phyloP scores from a whole-genome alignment of 1,284 basidiomycete genomes.

The Cryptococcus hybrid region DNA sequence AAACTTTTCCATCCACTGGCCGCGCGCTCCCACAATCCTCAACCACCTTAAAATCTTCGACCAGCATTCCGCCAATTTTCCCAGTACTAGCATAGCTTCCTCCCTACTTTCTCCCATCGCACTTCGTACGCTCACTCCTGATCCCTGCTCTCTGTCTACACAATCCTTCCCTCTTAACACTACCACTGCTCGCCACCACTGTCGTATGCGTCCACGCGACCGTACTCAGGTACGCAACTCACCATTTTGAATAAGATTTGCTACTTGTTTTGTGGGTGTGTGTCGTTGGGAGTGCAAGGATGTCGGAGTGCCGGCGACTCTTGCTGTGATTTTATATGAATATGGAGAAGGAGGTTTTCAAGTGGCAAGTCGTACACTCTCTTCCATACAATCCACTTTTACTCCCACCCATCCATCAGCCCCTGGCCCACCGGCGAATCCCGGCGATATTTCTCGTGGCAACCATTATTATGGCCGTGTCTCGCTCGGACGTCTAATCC shows the following conservation, averaged over 20 bases:
- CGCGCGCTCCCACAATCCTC: background rate
- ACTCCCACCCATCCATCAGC: background rate
- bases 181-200: too few relatives aligned
- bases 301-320: slow-evolving; percentile 12
- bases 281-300: slow-evolving; percentile 5
- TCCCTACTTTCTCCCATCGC: too few relatives aligned
- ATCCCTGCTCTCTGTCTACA: background rate
- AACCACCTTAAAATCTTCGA: background rate
- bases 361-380: background rate
- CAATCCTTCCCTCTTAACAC: too few relatives aligned
- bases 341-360: background rate
- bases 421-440: background rate
- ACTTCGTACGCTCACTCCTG: background rate
- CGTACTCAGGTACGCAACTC: slow-evolving; percentile 9
- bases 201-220: background rate
- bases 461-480: background rate
- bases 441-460: slow-evolving; percentile 1
- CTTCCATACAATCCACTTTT: background rate
- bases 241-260: slow-evolving; percentile 20
- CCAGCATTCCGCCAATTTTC: background rate
- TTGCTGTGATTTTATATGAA: slow-evolving; percentile 10
- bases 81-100: background rate
- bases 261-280: slow-evolving; percentile 3
- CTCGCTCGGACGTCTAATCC: background rate
- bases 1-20: background rate